Evolutionary conservation across 805 yeast genomes (phyloP).

Genomic region (Ogataea methylovora): DNA sequence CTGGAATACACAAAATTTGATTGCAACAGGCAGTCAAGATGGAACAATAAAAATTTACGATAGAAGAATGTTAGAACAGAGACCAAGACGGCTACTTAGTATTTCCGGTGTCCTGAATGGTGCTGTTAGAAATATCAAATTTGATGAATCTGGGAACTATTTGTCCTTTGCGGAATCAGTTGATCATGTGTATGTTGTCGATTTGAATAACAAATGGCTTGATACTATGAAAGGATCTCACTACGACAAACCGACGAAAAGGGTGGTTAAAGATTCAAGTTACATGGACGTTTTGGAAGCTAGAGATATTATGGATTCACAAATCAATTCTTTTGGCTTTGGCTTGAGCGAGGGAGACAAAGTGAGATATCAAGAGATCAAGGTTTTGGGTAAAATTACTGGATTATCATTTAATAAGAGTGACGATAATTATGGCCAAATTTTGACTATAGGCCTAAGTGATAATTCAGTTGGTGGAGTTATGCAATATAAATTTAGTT

Average conservation of each 20-base stretch:
- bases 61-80: slow-evolving; percentile 22
- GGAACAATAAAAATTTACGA: slow-evolving; percentile 50
- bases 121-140: slow-evolving; percentile 46
- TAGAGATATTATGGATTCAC: too few species aligned
- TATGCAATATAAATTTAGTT: slow-evolving; percentile 32
- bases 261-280: too few species aligned
- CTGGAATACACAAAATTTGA: slow-evolving; percentile 38
- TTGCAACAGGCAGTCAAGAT: slow-evolving; percentile 58
- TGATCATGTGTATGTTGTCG: slow-evolving; percentile 48
- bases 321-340: too few species aligned
- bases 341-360: too few species aligned
- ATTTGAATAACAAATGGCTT: too few species aligned
- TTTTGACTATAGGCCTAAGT: slow-evolving; percentile 44
- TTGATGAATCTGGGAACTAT: slow-evolving; percentile 36
- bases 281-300: too few species aligned
- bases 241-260: too few species aligned
- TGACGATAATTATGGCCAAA: slow-evolving; percentile 35
- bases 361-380: slow-evolving; percentile 34
- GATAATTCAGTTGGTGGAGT: slow-evolving; percentile 55
- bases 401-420: slow-evolving; percentile 41
- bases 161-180: slow-evolving; percentile 52
- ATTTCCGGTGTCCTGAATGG: slow-evolving; percentile 23
- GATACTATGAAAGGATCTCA: too few species aligned
- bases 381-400: slow-evolving; percentile 50
- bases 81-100: slow-evolving; percentile 4